Conservation (phyloP, 495 filamentous ascomycete genomes). For the Penicillium paxilli region DNA sequence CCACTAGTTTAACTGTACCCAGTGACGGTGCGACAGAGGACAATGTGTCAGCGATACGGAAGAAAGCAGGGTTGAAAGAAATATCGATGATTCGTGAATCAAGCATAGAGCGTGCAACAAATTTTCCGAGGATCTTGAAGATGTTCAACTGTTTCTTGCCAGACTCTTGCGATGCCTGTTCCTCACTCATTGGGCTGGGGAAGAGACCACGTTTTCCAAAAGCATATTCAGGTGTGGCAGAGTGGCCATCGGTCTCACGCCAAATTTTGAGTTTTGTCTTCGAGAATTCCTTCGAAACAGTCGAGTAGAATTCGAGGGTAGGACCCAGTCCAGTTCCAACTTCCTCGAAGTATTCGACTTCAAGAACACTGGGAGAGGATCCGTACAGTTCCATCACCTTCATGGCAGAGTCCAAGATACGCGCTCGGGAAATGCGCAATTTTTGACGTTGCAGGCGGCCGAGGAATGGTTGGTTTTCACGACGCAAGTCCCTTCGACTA, state of each 20-base stretch:
- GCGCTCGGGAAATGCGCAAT: constrained; percentile 87
- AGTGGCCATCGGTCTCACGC: constrained; percentile 83
- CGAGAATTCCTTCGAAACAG: constrained; percentile 94
- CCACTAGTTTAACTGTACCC: constrained; percentile 89
- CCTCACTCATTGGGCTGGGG: constrained; percentile 85
- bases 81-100: constrained; percentile 98
- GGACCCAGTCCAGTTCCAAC: constrained; percentile 96
- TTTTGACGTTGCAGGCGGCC: constrained; percentile 94
- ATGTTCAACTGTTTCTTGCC: constrained; percentile 81
- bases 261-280: constrained; percentile 96
- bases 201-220: constrained; percentile 87
- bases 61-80: constrained; percentile 96
- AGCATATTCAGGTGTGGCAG: constrained; percentile 72
- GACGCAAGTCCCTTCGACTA: constrained; percentile 72
- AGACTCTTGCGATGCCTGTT: constrained; percentile 69
- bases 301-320: constrained; percentile 97
- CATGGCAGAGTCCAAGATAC: constrained; percentile 92
- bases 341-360: constrained; percentile 99
- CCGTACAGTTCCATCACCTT: constrained; percentile 99
- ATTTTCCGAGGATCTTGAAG: constrained; percentile 95
- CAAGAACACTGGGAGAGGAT: constrained; percentile 88
- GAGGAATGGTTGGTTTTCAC: constrained; percentile 90
- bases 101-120: constrained; percentile 96
- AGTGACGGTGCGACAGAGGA: constrained; percentile 79
- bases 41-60: constrained; percentile 81